Evolutionary conservation across 2,329 filamentous ascomycete species (phyloP), one percentile per base, ranked within the genome.

Genomic region (Cladosporium oxysporum): DNA sequence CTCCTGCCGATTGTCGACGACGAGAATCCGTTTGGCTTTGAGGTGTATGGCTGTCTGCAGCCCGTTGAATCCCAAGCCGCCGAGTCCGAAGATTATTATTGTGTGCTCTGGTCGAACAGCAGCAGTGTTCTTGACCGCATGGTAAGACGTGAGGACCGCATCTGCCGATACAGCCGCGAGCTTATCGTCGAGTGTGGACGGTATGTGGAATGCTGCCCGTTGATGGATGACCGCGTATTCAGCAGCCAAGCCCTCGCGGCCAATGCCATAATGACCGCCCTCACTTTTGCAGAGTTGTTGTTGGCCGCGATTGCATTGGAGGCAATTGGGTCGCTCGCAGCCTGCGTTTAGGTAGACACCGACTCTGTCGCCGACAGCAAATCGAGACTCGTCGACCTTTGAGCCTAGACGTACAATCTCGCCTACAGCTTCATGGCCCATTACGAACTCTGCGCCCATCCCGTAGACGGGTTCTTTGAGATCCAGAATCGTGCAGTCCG

Each of bases 1-100:
- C 29, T 76, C 75, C 23, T 76, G 71, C 5, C 75, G 70, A 7
- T 78, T 65, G 62, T 80, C 78, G 2, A 73, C 75, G 8, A 79
- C 72, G 33, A 79, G 71, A 28, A 77, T 69, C 62, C 83, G 79
- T 44, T 65, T 66, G 59, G 82, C 78, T 50, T 66, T 66, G 44
- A 84, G 79, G 68, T 84, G 76, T 65, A 81, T 81, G 41, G 85
- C 71, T 18, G 79, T 75, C 65, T 80, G 78, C 11, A 81, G 66
- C 0, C 75, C 80, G 66, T 81, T 81, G 61, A 80, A 79, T 1
- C 79, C 79, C 2, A 81, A 69, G 0, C 79, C 79, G 6, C 79
- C 79, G 0, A 81, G 75, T 0, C 79, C 79, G 65, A 79, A 80
- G 7, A 81, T 71, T 44, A 79, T 79, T 16, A 80, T 74, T 0